These are phyloP conservation scores for Clavariopsis aquatica DNA, from an alignment of 495 filamentous ascomycete species.

Conservation along the genomic window DNA sequence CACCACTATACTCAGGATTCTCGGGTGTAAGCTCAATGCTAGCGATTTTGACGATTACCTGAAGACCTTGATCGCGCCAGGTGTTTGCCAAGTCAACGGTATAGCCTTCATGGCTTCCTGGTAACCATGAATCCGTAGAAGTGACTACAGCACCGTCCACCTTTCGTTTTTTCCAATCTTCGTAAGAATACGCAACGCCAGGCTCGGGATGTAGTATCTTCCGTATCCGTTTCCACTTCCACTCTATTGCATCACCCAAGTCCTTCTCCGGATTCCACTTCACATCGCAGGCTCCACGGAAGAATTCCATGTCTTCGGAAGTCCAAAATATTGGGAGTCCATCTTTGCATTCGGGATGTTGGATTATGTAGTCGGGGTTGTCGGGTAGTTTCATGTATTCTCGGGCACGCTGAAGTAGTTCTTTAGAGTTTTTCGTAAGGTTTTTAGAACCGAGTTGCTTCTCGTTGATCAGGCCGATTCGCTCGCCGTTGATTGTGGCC, in stretches of 20 bases:
- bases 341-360: background rate
- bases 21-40: conserved; percentile 63
- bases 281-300: background rate
- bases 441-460: background rate
- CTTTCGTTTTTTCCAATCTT: conserved; percentile 5
- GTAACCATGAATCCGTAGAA: no score
- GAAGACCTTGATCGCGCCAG: conserved; percentile 48
- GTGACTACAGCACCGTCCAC: no score
- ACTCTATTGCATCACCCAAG: conserved; percentile 8
- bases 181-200: conserved; percentile 15
- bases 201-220: conserved; percentile 23
- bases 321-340: background rate
- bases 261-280: background rate
- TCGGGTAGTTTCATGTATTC: no score
- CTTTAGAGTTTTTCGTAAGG: background rate
- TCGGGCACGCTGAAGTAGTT: no score
- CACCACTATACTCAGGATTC: conserved; percentile 53
- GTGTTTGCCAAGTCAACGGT: conserved; percentile 39
- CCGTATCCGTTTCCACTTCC: conserved; percentile 24
- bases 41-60: conserved; percentile 65
- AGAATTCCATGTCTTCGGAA: no score
- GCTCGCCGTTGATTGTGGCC: background rate
- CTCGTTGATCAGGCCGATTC: background rate
- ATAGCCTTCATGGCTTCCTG: no score
- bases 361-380: background rate